A percentile compares a stretch with the other conserved stretches of the same genome.
phyloP scores from a whole-genome alignment of 768 basidiomycete species.

The Hirschioporus abietinus region DNA sequence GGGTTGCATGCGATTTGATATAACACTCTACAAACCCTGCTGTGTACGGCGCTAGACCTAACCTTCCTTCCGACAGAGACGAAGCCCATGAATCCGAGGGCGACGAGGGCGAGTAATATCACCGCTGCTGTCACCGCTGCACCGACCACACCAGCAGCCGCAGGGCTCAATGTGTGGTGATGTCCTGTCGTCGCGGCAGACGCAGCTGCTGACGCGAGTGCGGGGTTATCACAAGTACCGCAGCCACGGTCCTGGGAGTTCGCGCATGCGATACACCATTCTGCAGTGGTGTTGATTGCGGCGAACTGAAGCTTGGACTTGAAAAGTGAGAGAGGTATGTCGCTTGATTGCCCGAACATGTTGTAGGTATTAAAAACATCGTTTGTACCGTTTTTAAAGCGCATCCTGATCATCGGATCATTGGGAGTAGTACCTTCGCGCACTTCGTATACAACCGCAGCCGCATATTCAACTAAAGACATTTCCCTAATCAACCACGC shows the following conservation, averaged over 20 bases:
- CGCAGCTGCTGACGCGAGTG: constrained; percentile 33
- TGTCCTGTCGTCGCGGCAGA: constrained; percentile 17
- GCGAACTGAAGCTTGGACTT: constrained; percentile 41
- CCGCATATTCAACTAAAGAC: constrained; percentile 54
- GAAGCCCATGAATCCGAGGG: constrained; percentile 37
- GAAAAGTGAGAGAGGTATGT: constrained; percentile 52
- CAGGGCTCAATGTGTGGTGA: constrained; percentile 38
- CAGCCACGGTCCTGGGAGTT: constrained; percentile 58
- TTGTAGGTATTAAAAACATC: constrained; percentile 41
- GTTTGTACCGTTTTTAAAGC: constrained; percentile 64
- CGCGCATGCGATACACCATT: constrained; percentile 57
- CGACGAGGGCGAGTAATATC: constrained; percentile 30
- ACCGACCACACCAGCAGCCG: constrained; percentile 66
- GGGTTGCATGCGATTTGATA: not conserved
- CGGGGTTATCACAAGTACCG: constrained; percentile 19
- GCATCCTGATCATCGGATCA: constrained; percentile 53
- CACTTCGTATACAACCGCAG: constrained; percentile 53
- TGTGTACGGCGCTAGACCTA: not conserved
- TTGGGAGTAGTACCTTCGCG: constrained; percentile 40
- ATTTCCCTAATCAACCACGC: not conserved
- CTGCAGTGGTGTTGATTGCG: constrained; percentile 43
- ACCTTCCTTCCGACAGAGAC: constrained; percentile 18
- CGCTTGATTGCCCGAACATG: constrained; percentile 35
- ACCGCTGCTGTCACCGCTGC: constrained; percentile 49
- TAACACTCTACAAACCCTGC: not conserved